Evolutionary conservation across 371 early-diverging fungal species (phyloP), one percentile per base, ranked within the genome.

Genomic region (Blastocladiella emersonii): DNA sequence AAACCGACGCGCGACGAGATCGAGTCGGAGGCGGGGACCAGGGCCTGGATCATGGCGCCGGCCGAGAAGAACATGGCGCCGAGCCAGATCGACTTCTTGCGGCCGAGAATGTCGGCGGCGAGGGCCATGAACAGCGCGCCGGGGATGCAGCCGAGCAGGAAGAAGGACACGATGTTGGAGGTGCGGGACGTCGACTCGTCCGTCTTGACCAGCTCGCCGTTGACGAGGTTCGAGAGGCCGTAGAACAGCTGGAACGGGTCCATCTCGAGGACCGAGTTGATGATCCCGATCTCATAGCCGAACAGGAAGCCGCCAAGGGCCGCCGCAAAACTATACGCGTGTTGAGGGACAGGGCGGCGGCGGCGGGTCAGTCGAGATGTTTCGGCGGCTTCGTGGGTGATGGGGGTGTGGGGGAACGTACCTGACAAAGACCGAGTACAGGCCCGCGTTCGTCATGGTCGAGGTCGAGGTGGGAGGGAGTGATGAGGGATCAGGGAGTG

Each of bases 1-100:
- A 80, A 74, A 39, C 67, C 75, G 45, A 76, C 67, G 59, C 72
- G 69, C 34, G 69, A 66, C 19, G 88, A 71, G 41, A 59, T 13
- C 0, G 17, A 1, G 6, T 34, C 10, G 15, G 41, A 36, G 2
- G 30, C 15, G 10, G 60, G 60, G 60, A 30, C 19, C 27, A 78
- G 82, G 13, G 80, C 75, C 70, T 90, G 90, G 41, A 91, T 66
- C n/a, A 83, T 72, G 30, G 80, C 85, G 35, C 92, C 92, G 57
- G 86, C 63, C 10, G 79, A 74, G 73, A 91, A 91, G 30, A 88
- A 77, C 30, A 73, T 56, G n/a, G 83, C 78, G 12, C 85, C 87
- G 2, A 84, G 27, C 66, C 85, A 73, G 68, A 92, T 86, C 19
- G 90, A 76, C 34, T 76, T 72, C 68, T 86, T 88, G 53, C 94